Conservation (phyloP, 2,329 filamentous ascomycete species). For the Fusarium sp. region DNA sequence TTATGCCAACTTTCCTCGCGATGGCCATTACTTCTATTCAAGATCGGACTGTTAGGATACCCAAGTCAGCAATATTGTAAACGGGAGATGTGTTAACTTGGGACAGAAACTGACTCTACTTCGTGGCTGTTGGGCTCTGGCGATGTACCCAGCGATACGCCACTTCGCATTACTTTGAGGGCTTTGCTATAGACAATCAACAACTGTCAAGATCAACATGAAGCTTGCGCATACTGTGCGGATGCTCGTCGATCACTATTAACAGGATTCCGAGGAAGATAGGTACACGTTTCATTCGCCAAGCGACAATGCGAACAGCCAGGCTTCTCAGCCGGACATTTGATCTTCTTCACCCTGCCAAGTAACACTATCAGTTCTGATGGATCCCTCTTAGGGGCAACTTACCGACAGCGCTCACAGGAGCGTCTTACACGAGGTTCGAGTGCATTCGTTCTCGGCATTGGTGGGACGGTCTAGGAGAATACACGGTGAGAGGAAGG, state of each 20-base stretch:
- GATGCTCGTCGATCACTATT: not conserved
- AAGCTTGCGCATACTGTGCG: too few relatives aligned
- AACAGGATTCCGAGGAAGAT: constrained; percentile 37
- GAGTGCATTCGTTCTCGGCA: constrained; percentile 13
- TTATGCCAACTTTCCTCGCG: not conserved
- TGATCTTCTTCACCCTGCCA: constrained; percentile 43
- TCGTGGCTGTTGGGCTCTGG: constrained; percentile 6
- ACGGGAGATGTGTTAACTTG: too few relatives aligned
- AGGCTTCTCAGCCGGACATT: constrained; percentile 46
- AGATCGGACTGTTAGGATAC: rapidly evolving
- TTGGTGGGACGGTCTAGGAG: not conserved
- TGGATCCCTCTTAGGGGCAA: not conserved
- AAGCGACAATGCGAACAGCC: constrained; percentile 41
- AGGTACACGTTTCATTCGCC: constrained; percentile 35
- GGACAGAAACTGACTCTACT: not conserved
- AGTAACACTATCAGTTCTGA: not conserved
- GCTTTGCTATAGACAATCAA: constrained; percentile 10
- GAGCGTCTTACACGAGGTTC: constrained; percentile 43
- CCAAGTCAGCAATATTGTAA: too few relatives aligned
- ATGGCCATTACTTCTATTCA: rapidly evolving
- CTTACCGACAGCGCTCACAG: constrained; percentile 44
- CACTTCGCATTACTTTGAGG: not conserved
- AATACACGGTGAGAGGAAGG: not conserved
- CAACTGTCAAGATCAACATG: too few relatives aligned
- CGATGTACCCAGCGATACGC: constrained; percentile 2